phyloP scores from a whole-genome alignment of 2,329 filamentous ascomycete genomes.

The Monosporascus sp. region DNA sequence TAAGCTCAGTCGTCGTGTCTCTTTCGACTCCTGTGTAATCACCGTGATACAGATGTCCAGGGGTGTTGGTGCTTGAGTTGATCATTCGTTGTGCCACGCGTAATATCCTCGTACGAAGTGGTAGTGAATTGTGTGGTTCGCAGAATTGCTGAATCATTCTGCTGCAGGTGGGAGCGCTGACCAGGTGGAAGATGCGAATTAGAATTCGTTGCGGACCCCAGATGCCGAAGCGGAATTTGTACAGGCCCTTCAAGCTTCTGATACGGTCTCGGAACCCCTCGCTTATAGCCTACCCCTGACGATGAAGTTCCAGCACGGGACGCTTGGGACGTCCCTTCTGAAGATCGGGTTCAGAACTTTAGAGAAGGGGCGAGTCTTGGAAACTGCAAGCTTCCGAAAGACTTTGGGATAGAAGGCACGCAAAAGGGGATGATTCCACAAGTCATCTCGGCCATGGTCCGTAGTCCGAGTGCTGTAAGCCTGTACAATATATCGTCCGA shows the following conservation, averaged over 20 bases:
- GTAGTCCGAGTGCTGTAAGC: neutral
- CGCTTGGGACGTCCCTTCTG: neutral
- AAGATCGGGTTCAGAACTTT: too few relatives aligned
- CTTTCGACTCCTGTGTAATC: too few relatives aligned
- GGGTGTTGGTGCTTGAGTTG: neutral
- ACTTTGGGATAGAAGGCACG: neutral
- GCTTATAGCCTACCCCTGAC: too few relatives aligned
- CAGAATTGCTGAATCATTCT: neutral
- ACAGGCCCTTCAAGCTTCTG: neutral
- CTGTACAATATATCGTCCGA: neutral
- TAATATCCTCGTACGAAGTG: neutral
- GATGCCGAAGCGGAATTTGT: neutral
- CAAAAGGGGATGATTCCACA: neutral
- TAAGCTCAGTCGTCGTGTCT: too few relatives aligned
- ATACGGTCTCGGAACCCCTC: neutral
- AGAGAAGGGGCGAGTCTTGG: neutral
- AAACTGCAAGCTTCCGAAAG: neutral
- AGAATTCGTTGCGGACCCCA: too few relatives aligned
- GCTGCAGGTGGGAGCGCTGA: neutral
- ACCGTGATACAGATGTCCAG: neutral
- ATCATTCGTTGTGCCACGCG: neutral
- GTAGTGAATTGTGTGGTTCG: neutral
- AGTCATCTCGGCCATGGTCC: neutral
- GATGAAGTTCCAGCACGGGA: too few relatives aligned
- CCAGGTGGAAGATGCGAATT: too few relatives aligned